Base-by-base conservation (phyloP, 2,329 filamentous ascomycete species). In the Sclerotinia minor region DNA sequence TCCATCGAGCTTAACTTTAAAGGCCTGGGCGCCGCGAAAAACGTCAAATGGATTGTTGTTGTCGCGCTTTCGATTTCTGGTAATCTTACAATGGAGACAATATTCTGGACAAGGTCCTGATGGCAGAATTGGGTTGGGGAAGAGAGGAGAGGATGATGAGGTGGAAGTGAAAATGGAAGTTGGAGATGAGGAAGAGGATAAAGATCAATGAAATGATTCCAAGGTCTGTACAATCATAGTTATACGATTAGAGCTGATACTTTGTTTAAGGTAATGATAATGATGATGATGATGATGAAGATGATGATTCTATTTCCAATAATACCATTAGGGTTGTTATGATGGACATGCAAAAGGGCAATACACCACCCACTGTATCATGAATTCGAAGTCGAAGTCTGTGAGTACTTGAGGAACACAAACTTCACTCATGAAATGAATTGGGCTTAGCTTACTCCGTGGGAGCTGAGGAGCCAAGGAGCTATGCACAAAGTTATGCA, bases 21-120 rank as follows among this genome's bases (percentile, higher is more conserved):
- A 32, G 70, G 70, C 7, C 60, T 71, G 8, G 69, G 70, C 5
- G 71, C 70, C 5, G 69, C 65, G 24, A 26, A 54, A 29, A 71
- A 68, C 2, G 68, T 71, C 35, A 69, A 69, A 49, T 65, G 66
- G 26, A 58, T 70, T 2, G 60, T 72, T 1, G 44, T 69, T n/a
- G 44, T 67, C 2, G 59, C 50, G 2, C 9, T 72, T 5, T 32
- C 24, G 15, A 69, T 70, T 44, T 53, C 58, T 26, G 69, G 52
- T 21, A n/a, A n/a, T n/a, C n/a, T n/a, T n/a, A 70, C 69, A 4
- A 24, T 68, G 41, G 66, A 72, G 50, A 67, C 64, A 5, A 59
- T 69, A 2, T 55, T 65, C 2, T 71, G 55, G 32, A 32, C 17
- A 60, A n/a, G 57, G 44, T 47, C 19, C 19, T 21, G 15, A 13